These are phyloP conservation scores for Suillus americanus DNA, from an alignment of 768 basidiomycete species.

Conservation along the genomic window DNA sequence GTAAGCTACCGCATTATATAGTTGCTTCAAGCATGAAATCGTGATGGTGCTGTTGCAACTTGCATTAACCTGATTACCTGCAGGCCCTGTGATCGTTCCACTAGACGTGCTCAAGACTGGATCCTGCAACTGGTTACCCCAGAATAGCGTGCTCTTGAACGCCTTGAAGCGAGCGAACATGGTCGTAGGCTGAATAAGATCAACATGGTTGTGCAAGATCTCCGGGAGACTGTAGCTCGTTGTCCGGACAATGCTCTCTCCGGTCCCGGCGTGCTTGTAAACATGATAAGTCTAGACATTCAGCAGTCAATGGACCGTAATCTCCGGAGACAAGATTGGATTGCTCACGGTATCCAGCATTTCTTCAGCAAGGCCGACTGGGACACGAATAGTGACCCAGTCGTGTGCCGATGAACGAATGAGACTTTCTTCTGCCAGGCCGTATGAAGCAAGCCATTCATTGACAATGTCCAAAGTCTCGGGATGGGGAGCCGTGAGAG, in stretches of 20 bases:
- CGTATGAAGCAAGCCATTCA: slow-evolving; percentile 61
- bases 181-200: slow-evolving; percentile 73
- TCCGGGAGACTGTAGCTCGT: slow-evolving; percentile 69
- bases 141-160: slow-evolving; percentile 42
- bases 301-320: background rate
- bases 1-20: slow-evolving; percentile 55
- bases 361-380: slow-evolving; percentile 59
- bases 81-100: slow-evolving; percentile 26
- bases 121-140: slow-evolving; percentile 16
- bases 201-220: slow-evolving; percentile 57
- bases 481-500: slow-evolving; percentile 55
- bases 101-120: background rate
- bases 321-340: background rate
- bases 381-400: slow-evolving; percentile 62
- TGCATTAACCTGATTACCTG: slow-evolving; percentile 42
- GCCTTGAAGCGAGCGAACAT: slow-evolving; percentile 54
- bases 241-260: slow-evolving; percentile 60
- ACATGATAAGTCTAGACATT: slow-evolving; percentile 55
- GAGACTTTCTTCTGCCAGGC: slow-evolving; percentile 47
- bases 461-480: slow-evolving; percentile 54
- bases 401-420: slow-evolving; percentile 64
- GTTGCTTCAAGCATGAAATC: slow-evolving; percentile 49
- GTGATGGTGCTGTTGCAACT: slow-evolving; percentile 52
- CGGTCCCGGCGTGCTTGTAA: slow-evolving; percentile 55
- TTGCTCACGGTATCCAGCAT: slow-evolving; percentile 64